These are phyloP conservation scores for Geotrichum klebahnii DNA, from an alignment of 1,139 yeast genomes.

Conservation along the genomic window DNA sequence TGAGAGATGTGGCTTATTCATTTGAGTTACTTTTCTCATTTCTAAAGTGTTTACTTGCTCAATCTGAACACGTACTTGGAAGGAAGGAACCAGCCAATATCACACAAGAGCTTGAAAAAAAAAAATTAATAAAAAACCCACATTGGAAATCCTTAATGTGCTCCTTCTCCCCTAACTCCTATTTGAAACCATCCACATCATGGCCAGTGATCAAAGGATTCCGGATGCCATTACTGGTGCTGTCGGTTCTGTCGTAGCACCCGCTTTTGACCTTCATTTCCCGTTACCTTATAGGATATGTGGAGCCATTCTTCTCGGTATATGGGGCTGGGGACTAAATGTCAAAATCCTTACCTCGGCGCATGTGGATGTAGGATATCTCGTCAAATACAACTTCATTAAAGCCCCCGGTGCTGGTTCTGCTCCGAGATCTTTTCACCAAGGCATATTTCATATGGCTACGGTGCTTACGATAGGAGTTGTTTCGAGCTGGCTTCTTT, in stretches of 20 bases:
- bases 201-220: neutral
- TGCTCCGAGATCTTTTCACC: conserved; percentile 24
- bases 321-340: conserved; percentile 51
- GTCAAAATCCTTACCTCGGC: conserved; percentile 39
- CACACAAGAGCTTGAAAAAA: no score
- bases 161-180: neutral
- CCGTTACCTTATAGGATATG: conserved; percentile 52
- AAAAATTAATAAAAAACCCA: no score
- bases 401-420: conserved; percentile 5
- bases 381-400: conserved; percentile 37
- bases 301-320: conserved; percentile 44
- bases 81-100: no score
- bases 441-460: conserved; percentile 31
- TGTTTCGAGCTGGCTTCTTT: conserved; percentile 17
- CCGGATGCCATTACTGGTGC: conserved; percentile 4
- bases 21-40: no score
- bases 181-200: neutral
- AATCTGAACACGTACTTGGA: no score
- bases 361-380: conserved; percentile 43
- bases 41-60: no score
- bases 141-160: no score
- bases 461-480: conserved; percentile 26
- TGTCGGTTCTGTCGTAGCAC: neutral
- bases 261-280: conserved; percentile 40
- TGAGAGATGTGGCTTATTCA: no score